phyloP scores from a whole-genome alignment of 2,329 filamentous ascomycete genomes.

The Penicillium olsonii region DNA sequence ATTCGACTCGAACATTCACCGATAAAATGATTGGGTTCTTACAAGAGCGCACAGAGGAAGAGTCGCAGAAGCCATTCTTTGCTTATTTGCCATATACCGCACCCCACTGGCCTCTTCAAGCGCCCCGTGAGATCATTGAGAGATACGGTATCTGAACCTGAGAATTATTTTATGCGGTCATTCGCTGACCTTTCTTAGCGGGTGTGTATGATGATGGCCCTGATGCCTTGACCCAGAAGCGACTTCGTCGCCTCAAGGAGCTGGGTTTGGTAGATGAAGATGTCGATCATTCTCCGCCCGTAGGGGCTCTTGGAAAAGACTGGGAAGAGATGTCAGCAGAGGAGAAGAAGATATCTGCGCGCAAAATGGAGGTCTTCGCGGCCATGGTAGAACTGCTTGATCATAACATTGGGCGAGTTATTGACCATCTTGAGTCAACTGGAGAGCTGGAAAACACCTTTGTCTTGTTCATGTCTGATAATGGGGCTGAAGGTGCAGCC shows the following conservation, averaged over 20 bases:
- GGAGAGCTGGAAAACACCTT: constrained; percentile 54
- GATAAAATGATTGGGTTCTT: constrained; percentile 32
- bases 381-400: constrained; percentile 54
- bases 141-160: constrained; percentile 17
- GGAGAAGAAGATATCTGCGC: constrained; percentile 44
- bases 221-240: constrained; percentile 45
- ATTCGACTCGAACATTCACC: constrained; percentile 8
- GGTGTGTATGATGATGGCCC: constrained; percentile 51
- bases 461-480: constrained; percentile 53
- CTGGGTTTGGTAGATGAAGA: constrained; percentile 39
- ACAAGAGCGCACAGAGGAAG: constrained; percentile 31
- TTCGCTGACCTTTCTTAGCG: constrained; percentile 44
- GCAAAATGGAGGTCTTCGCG: constrained; percentile 54
- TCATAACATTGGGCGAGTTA: constrained; percentile 48
- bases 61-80: constrained; percentile 48
- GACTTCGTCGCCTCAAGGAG: constrained; percentile 48
- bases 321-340: constrained; percentile 14
- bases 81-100: constrained; percentile 51
- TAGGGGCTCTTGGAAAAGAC: not conserved
- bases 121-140: constrained; percentile 38
- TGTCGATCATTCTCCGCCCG: not conserved
- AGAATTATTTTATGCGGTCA: constrained; percentile 22
- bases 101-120: constrained; percentile 55
- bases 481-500: constrained; percentile 51
- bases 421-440: constrained; percentile 47